These are phyloP conservation scores for Podochytrium sp. DNA, from an alignment of 192 early-diverging fungal genomes.

Conservation along the genomic window DNA sequence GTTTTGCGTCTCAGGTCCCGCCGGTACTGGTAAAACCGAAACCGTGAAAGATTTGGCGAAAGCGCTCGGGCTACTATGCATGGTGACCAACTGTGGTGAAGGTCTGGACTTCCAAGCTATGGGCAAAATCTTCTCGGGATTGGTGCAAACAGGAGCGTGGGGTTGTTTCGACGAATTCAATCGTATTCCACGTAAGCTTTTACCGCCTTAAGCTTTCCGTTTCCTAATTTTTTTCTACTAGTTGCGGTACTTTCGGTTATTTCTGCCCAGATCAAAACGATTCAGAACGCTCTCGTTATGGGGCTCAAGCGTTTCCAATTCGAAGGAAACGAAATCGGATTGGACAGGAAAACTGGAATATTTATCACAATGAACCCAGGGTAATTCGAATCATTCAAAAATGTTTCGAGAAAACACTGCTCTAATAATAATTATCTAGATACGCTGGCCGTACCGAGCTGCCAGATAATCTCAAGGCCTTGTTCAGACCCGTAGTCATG, in stretches of 20 bases:
- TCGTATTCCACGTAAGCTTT: slow-evolving; percentile 51
- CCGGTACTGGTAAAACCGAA: slow-evolving; percentile 67
- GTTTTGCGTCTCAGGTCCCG: slow-evolving; percentile 34
- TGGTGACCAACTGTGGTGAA: slow-evolving; percentile 68
- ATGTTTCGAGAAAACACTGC: too few species aligned
- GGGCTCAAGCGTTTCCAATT: slow-evolving; percentile 61
- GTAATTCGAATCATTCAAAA: not conserved
- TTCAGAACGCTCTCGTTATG: slow-evolving; percentile 61
- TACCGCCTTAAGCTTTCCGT: not conserved
- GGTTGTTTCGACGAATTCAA: slow-evolving; percentile 72
- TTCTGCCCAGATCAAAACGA: slow-evolving; percentile 65
- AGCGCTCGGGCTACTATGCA: slow-evolving; percentile 60
- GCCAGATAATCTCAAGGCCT: slow-evolving; percentile 65
- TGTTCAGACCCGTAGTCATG: slow-evolving; percentile 69
- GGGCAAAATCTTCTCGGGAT: slow-evolving; percentile 67
- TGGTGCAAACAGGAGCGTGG: slow-evolving; percentile 68
- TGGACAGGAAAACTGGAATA: slow-evolving; percentile 59
- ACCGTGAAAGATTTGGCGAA: slow-evolving; percentile 69
- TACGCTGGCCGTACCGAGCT: slow-evolving; percentile 66
- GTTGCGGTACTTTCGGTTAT: slow-evolving; percentile 66
- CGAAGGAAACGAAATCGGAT: slow-evolving; percentile 63
- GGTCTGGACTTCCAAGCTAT: slow-evolving; percentile 67
- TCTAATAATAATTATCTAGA: too few species aligned
- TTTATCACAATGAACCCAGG: slow-evolving; percentile 51
- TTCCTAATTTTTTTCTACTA: not conserved